Evolutionary conservation across 192 early-diverging fungal species (phyloP).

Genomic region (Rhizophagus sp.): DNA sequence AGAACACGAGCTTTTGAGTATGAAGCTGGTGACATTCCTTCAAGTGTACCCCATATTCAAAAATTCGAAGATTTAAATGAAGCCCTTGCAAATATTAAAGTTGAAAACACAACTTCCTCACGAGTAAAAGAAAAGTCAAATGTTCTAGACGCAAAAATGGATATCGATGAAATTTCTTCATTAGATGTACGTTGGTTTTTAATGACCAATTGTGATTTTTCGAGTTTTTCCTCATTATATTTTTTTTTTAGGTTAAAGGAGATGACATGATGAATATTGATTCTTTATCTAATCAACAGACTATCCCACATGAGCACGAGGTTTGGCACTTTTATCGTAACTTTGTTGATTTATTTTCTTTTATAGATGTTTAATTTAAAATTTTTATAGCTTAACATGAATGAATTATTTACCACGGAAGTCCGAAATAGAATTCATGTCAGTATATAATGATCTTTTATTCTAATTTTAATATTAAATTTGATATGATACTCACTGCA

Average conservation of each 20-base stretch:
- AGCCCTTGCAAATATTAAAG: background rate
- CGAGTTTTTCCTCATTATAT: background rate
- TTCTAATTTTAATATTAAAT: background rate
- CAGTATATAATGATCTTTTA: background rate
- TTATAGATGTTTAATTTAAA: background rate
- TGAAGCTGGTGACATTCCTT: background rate
- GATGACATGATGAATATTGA: background rate
- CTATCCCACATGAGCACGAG: background rate
- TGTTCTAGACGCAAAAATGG: background rate
- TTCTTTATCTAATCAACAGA: background rate
- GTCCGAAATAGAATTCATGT: constrained; percentile 2
- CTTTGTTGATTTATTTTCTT: background rate
- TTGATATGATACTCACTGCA: background rate
- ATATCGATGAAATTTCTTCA: background rate
- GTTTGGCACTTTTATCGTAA: background rate
- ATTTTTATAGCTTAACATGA: background rate
- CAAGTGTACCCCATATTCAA: background rate
- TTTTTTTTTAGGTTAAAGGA: background rate
- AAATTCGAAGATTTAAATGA: background rate
- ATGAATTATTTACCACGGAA: background rate
- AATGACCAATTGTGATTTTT: background rate
- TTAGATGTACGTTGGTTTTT: background rate
- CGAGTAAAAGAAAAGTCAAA: background rate
- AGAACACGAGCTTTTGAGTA: background rate
- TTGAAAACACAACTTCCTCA: background rate